Conservation (phyloP, 2,329 filamentous ascomycete species). For the Sordariomycetes sp. region DNA sequence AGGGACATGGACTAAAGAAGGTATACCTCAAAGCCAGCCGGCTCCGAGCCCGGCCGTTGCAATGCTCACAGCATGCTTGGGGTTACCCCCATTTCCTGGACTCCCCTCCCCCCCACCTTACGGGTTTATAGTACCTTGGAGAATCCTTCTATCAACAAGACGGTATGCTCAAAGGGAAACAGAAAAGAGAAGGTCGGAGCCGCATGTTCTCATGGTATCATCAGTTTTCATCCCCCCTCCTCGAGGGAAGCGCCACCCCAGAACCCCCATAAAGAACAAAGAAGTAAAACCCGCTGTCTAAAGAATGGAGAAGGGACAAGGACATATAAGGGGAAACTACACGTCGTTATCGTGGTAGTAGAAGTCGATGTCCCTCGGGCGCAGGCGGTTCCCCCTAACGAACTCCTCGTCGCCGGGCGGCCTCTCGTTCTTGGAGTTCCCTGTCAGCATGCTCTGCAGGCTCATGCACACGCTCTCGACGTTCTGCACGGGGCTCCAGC, state of each 20-base stretch:
- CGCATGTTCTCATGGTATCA: not conserved
- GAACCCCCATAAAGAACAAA: not conserved
- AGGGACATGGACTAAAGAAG: no score
- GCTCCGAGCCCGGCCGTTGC: no score
- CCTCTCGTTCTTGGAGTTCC: conserved; percentile 83
- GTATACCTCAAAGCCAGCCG: no score
- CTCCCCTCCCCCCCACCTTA: no score
- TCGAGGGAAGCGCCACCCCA: not conserved
- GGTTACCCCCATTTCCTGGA: no score
- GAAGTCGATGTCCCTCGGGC: conserved; percentile 85
- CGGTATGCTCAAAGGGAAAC: not conserved
- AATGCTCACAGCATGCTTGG: no score
- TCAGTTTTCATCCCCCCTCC: not conserved
- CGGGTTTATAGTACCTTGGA: no score
- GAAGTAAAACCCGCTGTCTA: not conserved
- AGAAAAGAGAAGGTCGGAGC: not conserved
- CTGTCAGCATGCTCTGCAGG: conserved; percentile 95
- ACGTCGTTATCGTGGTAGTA: conserved; percentile 86
- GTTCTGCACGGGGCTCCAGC: conserved; percentile 95
- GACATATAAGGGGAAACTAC: conserved; percentile 18
- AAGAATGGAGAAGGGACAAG: not conserved
- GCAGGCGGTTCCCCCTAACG: conserved; percentile 64
- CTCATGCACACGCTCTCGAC: conserved; percentile 97
- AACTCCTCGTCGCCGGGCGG: conserved; percentile 88
- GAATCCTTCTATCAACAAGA: not conserved